Evolutionary conservation across 2,329 filamentous ascomycete species (phyloP).

Genomic region (Fusarium nisikadoi): DNA sequence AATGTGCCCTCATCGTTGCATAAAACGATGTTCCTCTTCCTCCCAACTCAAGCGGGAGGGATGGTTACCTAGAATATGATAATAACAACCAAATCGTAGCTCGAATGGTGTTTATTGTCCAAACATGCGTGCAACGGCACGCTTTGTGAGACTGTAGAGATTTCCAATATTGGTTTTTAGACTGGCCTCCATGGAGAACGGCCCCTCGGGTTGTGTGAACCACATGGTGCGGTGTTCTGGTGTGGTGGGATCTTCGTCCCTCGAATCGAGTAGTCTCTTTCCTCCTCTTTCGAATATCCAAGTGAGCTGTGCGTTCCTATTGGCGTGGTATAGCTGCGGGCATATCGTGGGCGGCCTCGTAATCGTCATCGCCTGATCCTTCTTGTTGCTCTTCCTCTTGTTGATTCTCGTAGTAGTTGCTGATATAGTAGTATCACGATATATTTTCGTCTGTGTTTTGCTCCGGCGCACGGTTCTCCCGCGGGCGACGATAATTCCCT

Average conservation of each 20-base stretch:
- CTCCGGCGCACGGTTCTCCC: slow-evolving; percentile 39
- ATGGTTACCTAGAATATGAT: slow-evolving; percentile 15
- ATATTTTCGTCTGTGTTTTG: slow-evolving; percentile 35
- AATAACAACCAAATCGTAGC: not conserved
- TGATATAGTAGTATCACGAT: slow-evolving; percentile 26
- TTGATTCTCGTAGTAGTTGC: slow-evolving; percentile 25
- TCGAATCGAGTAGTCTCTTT: slow-evolving; percentile 30
- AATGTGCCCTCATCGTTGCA: slow-evolving; percentile 13
- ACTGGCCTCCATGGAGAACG: slow-evolving; percentile 21
- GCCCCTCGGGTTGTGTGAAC: slow-evolving; percentile 16
- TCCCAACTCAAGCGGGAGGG: not conserved
- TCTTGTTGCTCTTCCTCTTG: slow-evolving; percentile 11
- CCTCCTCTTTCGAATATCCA: slow-evolving; percentile 40
- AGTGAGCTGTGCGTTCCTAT: slow-evolving; percentile 35
- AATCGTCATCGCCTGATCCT: slow-evolving; percentile 3
- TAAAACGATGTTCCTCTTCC: not conserved
- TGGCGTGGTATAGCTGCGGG: slow-evolving; percentile 33
- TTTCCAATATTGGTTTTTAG: slow-evolving; percentile 15
- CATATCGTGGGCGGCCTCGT: slow-evolving; percentile 22
- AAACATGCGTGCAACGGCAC: slow-evolving; percentile 30
- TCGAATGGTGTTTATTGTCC: slow-evolving; percentile 13
- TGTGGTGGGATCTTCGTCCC: slow-evolving; percentile 4
- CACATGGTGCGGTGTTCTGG: slow-evolving; percentile 10
- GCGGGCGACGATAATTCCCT: slow-evolving; percentile 40
- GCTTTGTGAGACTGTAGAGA: slow-evolving; percentile 31